Conservation (phyloP, 2,329 filamentous ascomycete genomes). For the Fonsecaea multimorphosa region DNA sequence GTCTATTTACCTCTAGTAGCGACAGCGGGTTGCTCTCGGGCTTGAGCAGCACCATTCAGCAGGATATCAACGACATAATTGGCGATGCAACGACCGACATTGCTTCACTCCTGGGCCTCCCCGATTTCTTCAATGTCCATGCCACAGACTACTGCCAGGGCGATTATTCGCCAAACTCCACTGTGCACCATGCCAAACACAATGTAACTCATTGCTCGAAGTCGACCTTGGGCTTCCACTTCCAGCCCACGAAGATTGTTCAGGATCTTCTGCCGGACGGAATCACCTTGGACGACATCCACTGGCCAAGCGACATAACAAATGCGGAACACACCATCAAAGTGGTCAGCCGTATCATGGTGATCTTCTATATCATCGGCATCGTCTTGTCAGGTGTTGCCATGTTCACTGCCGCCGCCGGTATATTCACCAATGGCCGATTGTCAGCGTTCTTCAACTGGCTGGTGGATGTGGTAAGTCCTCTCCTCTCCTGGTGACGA, state of each 20-base stretch:
- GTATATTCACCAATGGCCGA: constrained; percentile 53
- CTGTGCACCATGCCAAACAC: constrained; percentile 49
- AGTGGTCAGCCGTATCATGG: constrained; percentile 58
- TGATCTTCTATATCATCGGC: constrained; percentile 65
- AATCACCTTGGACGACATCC: constrained; percentile 58
- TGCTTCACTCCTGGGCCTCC: constrained; percentile 58
- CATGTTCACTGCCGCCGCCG: constrained; percentile 54
- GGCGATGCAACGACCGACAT: constrained; percentile 49
- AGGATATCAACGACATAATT: constrained; percentile 47
- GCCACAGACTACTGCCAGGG: constrained; percentile 66
- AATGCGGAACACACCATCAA: constrained; percentile 59
- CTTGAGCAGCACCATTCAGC: constrained; percentile 51
- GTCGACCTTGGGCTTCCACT: constrained; percentile 60
- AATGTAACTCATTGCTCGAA: constrained; percentile 64
- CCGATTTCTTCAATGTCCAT: constrained; percentile 68
- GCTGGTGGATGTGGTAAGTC: constrained; percentile 52
- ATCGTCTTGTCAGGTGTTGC: constrained; percentile 60
- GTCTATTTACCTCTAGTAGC: constrained; percentile 43
- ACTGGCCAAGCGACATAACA: constrained; percentile 64
- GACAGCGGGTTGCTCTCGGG: constrained; percentile 44
- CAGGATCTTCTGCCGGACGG: constrained; percentile 56
- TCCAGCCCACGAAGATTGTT: constrained; percentile 60
- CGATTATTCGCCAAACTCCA: constrained; percentile 45
- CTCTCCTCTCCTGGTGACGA: constrained; percentile 6
- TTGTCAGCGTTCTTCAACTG: constrained; percentile 59